Evolutionary conservation across 306 rosid genomes (phyloP), one percentile per base, ranked within the genome.

Genomic region (Coriaria nepalensis): DNA sequence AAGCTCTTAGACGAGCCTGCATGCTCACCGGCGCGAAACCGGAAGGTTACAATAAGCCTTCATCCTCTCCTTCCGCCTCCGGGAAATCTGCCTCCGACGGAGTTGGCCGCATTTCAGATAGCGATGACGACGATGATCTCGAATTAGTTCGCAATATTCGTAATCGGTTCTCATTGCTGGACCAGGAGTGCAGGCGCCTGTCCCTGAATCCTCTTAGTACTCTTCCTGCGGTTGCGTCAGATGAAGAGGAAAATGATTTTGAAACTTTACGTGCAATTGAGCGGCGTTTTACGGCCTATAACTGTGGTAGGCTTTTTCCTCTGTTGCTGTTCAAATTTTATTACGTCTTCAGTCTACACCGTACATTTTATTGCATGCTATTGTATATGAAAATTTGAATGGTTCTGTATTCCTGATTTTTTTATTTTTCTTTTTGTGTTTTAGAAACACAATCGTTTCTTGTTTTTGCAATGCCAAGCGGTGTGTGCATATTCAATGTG

Each of bases 1-100:
- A 81, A 32, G 74, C 82, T 9, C 72, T 87, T 10, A 40, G 77
- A 5, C 71, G 77, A 51, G 94, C 93, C 35, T 83, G 90, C 56
- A 68, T n/a, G 62, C 51, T 64, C 60, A 39, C 56, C 10, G 81
- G 70, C 29, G 13, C 48, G 2, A 48, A 52, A 45, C 73, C 65
- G 37, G 66, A 43, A 6, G 64, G 46, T 12, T 8, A 48, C 40
- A n/a, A 13, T 38, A 10, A 10, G 6, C 13, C 43, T 5, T 4
- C 67, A 5, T 6, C 34, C n/a, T 15, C 33, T 2, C 9, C 34
- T n/a, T n/a, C n/a, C 41, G 41, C 40, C 14, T 60, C 54, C 43
- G 68, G 49, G 33, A 46, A 38, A 10, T 38, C 12, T 4, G 15
- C 8, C 37, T 42, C 57, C 45, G 79, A 64, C 5, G 68, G 52